These are phyloP conservation scores for Gaeumannomyces tritici DNA, from an alignment of 2,329 filamentous ascomycete genomes.

Conservation along the genomic window DNA sequence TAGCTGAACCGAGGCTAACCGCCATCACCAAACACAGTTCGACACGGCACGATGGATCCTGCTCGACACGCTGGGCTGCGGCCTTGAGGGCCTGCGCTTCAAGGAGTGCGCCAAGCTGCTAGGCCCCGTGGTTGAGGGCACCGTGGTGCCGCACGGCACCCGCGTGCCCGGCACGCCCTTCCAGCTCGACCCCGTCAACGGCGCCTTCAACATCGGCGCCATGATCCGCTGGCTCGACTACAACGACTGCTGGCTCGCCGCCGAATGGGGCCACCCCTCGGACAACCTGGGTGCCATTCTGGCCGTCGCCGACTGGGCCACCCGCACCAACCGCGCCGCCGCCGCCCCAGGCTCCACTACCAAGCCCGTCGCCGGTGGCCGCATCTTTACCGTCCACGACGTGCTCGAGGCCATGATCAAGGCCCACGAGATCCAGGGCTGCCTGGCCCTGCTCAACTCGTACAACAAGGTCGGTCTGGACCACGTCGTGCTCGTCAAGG, in stretches of 20 bases:
- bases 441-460: constrained; percentile 92
- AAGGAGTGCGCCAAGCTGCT: constrained; percentile 93
- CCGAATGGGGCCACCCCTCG: constrained; percentile 97
- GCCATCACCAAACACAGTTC: constrained; percentile 43
- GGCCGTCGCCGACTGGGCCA: constrained; percentile 94
- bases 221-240: constrained; percentile 99
- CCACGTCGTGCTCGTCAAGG: constrained; percentile 97
- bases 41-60: constrained; percentile 96
- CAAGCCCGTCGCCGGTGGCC: constrained; percentile 61
- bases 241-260: constrained; percentile 99
- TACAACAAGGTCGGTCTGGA: constrained; percentile 98
- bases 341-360: constrained; percentile 19
- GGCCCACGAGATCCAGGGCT: constrained; percentile 98
- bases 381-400: constrained; percentile 80
- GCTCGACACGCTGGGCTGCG: constrained; percentile 92
- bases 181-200: constrained; percentile 90
- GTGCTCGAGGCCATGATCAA: constrained; percentile 98
- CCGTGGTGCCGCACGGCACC: constrained; percentile 82
- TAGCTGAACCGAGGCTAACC: constrained; percentile 10
- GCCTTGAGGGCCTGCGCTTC: constrained; percentile 90
- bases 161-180: constrained; percentile 87
- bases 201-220: constrained; percentile 96
- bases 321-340: constrained; percentile 70
- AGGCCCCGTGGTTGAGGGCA: constrained; percentile 84
- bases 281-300: constrained; percentile 97